Evolutionary conservation across 2,329 filamentous ascomycete genomes (phyloP).

Genomic region (Podosphaera fusca): DNA sequence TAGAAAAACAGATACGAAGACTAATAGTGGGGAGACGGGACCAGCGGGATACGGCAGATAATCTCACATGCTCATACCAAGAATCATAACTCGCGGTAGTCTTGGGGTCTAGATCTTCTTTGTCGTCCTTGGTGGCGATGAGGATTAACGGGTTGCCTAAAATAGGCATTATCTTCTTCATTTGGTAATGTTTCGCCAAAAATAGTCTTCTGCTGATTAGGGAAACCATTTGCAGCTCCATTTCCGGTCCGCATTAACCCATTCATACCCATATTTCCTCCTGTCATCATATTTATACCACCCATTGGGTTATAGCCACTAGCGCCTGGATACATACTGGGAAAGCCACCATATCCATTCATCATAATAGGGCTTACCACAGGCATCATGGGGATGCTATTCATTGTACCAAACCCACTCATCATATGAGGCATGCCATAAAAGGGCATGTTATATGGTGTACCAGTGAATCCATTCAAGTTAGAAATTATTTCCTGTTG

Average conservation of each 20-base stretch:
- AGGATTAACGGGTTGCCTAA: conserved; percentile 86
- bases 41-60: not conserved
- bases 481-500: conserved; percentile 26
- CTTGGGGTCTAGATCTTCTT: conserved; percentile 60
- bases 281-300: conserved; percentile 9
- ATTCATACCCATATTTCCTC: conserved; percentile 10
- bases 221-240: conserved; percentile 19
- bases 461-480: conserved; percentile 16
- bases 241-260: conserved; percentile 14
- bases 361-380: conserved; percentile 16
- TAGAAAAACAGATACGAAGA: no score
- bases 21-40: not conserved
- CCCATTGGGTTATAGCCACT: conserved; percentile 19
- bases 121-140: conserved; percentile 70
- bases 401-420: conserved; percentile 14
- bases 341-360: conserved; percentile 13
- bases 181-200: conserved; percentile 30
- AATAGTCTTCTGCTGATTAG: conserved; percentile 29
- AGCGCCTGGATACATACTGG: conserved; percentile 18
- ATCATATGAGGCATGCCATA: conserved; percentile 17
- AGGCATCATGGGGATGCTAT: conserved; percentile 21
- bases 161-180: conserved; percentile 75
- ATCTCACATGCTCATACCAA: not conserved
- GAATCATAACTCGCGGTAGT: conserved; percentile 57
- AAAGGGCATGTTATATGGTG: conserved; percentile 7